Evolutionary conservation across 306 rosid genomes (phyloP), one percentile per base, ranked within the genome.

Genomic region (Astragalus membranaceus): DNA sequence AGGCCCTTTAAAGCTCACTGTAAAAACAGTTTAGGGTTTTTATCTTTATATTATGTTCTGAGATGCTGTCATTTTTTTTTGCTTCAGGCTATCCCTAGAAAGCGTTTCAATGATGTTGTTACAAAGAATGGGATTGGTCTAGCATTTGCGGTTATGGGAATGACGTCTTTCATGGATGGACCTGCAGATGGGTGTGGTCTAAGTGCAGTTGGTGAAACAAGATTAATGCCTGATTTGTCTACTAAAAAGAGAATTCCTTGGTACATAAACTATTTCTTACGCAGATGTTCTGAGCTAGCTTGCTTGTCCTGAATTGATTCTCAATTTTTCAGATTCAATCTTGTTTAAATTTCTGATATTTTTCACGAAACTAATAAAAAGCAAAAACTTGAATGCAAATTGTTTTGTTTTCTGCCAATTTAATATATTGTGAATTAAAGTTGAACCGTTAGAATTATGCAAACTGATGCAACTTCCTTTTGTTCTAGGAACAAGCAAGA

Each of bases 181-280:
- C 83, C 89, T 0, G 87, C 89, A 42, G 87, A 87, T 17, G 98
- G 85, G 52, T 77, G 89, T 76, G 88, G 88, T 81, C 81, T 93
- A 62, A 80, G 69, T 20, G 81, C 87, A 8, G 93, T 83, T 8
- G 97, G 98, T 59, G 98, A 90, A 90, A 75, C 87, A 77, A 90
- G 92, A 78, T 77, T 93, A 43, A 64, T 83, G 43, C 98, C 98
- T 74, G 98, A 93, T 83, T 83, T 93, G 64, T 93, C 90, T 53
- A 88, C 98, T 68, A 81, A 46, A 77, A 42, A 71, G 69, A 80
- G 66, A 68, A 85, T 94, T 75, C 98, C 98, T 26, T 94, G 98
- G 98, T 94, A 88, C 67, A 17, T 15, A 30, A 2, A 32, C 10
- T 37, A 43, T 78, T 58, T 63, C 63, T 30, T 64, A 32, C 35